Evolutionary conservation across 331 rosid species (phyloP).

Genomic region (Erythrophleum ivorense): DNA sequence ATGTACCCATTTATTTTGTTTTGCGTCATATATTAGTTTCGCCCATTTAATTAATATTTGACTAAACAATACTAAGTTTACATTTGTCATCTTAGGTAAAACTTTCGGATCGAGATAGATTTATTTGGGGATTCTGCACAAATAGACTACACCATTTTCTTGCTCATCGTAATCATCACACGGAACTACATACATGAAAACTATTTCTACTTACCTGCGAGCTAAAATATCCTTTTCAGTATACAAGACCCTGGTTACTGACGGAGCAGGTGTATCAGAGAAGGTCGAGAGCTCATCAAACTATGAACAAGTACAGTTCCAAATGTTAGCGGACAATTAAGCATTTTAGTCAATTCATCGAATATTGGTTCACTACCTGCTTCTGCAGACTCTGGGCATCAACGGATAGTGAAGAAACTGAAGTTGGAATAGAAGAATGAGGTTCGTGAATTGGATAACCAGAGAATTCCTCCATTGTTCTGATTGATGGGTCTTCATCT

Average conservation of each 20-base stretch:
- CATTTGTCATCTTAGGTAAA: neutral
- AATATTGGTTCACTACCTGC: slow-evolving; percentile 57
- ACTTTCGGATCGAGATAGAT: neutral
- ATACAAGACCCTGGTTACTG: slow-evolving; percentile 89
- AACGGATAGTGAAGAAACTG: slow-evolving; percentile 59
- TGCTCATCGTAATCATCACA: slow-evolving; percentile 4
- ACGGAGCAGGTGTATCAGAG: slow-evolving; percentile 89
- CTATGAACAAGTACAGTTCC: slow-evolving; percentile 44
- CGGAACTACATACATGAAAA: neutral
- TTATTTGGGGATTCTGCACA: neutral
- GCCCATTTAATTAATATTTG: neutral
- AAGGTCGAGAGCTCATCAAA: slow-evolving; percentile 84
- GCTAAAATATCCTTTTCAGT: slow-evolving; percentile 88
- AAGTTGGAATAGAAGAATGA: slow-evolving; percentile 42
- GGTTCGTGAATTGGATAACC: slow-evolving; percentile 79
- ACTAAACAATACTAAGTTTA: neutral
- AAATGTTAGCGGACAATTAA: slow-evolving; percentile 28
- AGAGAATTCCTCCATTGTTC: slow-evolving; percentile 84
- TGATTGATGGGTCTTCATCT: slow-evolving; percentile 63
- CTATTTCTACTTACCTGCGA: slow-evolving; percentile 56
- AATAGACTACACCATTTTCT: neutral
- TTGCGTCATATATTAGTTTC: neutral
- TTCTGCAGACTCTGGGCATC: slow-evolving; percentile 70
- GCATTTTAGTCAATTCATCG: neutral
- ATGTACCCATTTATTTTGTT: neutral